These are phyloP conservation scores for Peniophora sp. DNA, from an alignment of 1,284 basidiomycete genomes.

Conservation along the genomic window DNA sequence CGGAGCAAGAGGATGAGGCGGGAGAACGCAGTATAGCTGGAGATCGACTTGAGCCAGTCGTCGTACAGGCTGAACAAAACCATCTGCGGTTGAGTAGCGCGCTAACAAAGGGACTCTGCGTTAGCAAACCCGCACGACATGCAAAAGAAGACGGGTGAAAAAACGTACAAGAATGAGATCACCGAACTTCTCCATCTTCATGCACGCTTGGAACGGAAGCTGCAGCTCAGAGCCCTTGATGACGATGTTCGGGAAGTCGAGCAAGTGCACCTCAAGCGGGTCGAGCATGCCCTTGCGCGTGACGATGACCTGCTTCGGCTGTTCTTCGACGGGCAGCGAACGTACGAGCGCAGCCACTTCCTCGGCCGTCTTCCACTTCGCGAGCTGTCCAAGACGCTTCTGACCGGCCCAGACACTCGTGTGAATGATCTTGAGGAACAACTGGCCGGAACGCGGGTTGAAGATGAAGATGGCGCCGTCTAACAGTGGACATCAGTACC, in stretches of 20 bases:
- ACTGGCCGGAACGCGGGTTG: slow-evolving; percentile 96
- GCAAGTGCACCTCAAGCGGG: slow-evolving; percentile 95
- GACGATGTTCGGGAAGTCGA: slow-evolving; percentile 99
- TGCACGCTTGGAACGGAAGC: slow-evolving; percentile 97
- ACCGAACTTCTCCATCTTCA: slow-evolving; percentile 99
- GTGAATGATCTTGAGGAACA: slow-evolving; percentile 99
- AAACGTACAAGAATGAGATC: slow-evolving; percentile 79
- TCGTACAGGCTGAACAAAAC: slow-evolving; percentile 98
- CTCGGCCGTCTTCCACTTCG: slow-evolving; percentile 99
- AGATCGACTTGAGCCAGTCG: slow-evolving; percentile 99
- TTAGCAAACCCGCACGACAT: neutral
- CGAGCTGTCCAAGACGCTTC: slow-evolving; percentile 98
- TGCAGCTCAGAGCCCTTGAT: slow-evolving; percentile 99
- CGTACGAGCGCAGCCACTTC: slow-evolving; percentile 98
- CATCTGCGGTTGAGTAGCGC: slow-evolving; percentile 98
- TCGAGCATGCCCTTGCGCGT: slow-evolving; percentile 99
- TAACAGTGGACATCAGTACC: slow-evolving; percentile 16
- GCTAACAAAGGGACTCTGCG: slow-evolving; percentile 24
- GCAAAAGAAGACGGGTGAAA: neutral
- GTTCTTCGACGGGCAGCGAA: slow-evolving; percentile 96
- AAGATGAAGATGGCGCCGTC: slow-evolving; percentile 99
- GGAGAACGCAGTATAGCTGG: slow-evolving; percentile 98
- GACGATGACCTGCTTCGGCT: slow-evolving; percentile 99
- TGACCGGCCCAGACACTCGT: slow-evolving; percentile 99
- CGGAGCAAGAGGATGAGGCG: slow-evolving; percentile 93